A percentile compares a stretch with the other conserved stretches of the same genome.
These are phyloP conservation scores for Talaromyces funiculosus DNA, from an alignment of 2,329 filamentous ascomycete genomes.

Conservation along the genomic window DNA sequence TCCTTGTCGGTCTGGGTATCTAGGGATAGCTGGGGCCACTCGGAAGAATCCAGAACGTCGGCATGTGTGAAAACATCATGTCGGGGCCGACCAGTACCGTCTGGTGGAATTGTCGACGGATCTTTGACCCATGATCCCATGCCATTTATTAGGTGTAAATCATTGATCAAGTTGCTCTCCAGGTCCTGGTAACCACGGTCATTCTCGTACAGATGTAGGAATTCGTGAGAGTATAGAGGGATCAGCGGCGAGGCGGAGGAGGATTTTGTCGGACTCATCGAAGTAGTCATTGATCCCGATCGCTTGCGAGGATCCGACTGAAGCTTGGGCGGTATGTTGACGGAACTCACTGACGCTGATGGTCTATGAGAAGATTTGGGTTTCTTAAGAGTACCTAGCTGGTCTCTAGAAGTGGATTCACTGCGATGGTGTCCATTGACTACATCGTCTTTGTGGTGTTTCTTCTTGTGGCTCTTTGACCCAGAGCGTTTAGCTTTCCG, in stretches of 20 bases:
- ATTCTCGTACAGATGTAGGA: conserved; percentile 67
- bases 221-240: conserved; percentile 68
- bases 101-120: conserved; percentile 60
- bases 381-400: conserved; percentile 61
- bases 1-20: conserved; percentile 49
- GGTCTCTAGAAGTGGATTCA: conserved; percentile 48
- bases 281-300: conserved; percentile 55
- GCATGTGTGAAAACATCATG: conserved; percentile 66
- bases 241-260: conserved; percentile 49
- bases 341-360: conserved; percentile 68
- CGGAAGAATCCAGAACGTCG: conserved; percentile 51
- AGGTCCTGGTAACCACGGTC: conserved; percentile 52
- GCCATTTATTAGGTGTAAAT: conserved; percentile 66
- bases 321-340: conserved; percentile 60
- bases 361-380: conserved; percentile 74
- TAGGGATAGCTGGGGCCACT: conserved; percentile 48
- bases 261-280: conserved; percentile 66
- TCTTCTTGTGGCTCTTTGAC: conserved; percentile 84
- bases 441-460: conserved; percentile 59
- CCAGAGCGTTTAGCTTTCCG: conserved; percentile 69
- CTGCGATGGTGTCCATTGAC: conserved; percentile 61
- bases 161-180: conserved; percentile 72
- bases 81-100: conserved; percentile 57
- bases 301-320: conserved; percentile 58
- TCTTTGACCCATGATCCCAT: conserved; percentile 76